A percentile compares a stretch with the other conserved stretches of the same genome.
These are phyloP conservation scores for Thalassiosira sp. DNA, from an alignment of 352 stramenopile genomes.

Conservation along the genomic window DNA sequence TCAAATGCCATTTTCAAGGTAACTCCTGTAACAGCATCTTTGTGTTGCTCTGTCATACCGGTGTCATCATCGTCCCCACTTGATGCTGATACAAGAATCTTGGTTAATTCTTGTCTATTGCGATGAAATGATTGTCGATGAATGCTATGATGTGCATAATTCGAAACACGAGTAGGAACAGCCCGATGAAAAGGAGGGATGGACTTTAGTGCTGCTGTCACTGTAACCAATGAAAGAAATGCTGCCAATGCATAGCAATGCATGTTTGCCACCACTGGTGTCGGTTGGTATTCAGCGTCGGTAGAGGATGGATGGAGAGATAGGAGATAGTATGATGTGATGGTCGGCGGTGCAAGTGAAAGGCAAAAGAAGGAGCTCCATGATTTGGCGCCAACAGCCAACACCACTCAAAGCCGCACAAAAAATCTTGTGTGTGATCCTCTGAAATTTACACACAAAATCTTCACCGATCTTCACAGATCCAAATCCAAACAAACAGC, in stretches of 20 bases:
- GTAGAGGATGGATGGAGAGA: too few species aligned
- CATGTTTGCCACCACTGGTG: too few species aligned
- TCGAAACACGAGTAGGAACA: neutral
- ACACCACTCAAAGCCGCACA: neutral
- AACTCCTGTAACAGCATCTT: conserved; percentile 50
- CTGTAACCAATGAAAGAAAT: neutral
- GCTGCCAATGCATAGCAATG: neutral
- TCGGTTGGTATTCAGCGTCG: too few species aligned
- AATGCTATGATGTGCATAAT: neutral
- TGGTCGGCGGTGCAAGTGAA: neutral
- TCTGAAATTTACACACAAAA: neutral
- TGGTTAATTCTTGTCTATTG: neutral
- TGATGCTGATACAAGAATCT: conserved; percentile 1
- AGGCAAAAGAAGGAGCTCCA: neutral
- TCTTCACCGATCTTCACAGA: neutral
- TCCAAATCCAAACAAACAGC: neutral
- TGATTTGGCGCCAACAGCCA: neutral
- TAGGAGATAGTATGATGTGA: neutral
- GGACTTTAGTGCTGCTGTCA: neutral
- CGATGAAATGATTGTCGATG: neutral
- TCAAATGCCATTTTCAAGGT: conserved; percentile 78
- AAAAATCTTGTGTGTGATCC: too few species aligned
- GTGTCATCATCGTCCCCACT: conserved; percentile 3
- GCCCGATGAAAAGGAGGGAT: neutral
- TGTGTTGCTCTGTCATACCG: conserved; percentile 22